Percentiles rank a stretch among this genome's conserved stretches.
phyloP scores from a whole-genome alignment of 495 filamentous ascomycete species.

The Bombardia bombarda region DNA sequence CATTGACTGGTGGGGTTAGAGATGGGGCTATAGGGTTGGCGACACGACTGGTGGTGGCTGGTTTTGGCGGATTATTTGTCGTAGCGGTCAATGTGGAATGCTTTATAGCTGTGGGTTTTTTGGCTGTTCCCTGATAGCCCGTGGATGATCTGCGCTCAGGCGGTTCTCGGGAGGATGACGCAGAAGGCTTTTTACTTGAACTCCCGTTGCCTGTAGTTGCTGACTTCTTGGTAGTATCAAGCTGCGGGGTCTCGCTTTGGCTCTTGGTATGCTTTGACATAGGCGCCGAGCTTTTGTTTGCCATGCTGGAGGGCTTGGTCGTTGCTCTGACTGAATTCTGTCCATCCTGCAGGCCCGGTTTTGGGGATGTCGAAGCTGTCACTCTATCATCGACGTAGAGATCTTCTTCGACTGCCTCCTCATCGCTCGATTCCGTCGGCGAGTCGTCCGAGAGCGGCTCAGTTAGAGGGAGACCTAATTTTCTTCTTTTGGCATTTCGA shows the following conservation, averaged over 20 bases:
- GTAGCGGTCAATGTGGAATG: background rate
- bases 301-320: background rate
- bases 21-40: background rate
- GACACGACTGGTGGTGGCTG: background rate
- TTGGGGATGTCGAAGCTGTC: too few relatives aligned
- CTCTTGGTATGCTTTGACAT: background rate
- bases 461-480: conserved; percentile 23
- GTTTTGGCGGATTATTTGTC: background rate
- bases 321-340: too few relatives aligned
- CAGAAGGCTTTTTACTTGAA: background rate
- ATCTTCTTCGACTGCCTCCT: conserved; percentile 12
- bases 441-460: conserved; percentile 6
- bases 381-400: background rate
- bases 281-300: background rate
- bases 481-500: conserved; percentile 38
- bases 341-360: background rate
- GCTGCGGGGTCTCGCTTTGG: too few relatives aligned
- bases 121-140: conserved; percentile 24
- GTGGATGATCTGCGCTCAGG: conserved; percentile 7
- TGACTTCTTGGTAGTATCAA: too few relatives aligned
- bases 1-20: conserved; percentile 1
- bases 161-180: background rate
- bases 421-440: conserved; percentile 8
- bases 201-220: background rate
- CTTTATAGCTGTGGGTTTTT: conserved; percentile 6